Conservation (phyloP, 169 alveolate species). For the Plasmodium fragile region DNA sequence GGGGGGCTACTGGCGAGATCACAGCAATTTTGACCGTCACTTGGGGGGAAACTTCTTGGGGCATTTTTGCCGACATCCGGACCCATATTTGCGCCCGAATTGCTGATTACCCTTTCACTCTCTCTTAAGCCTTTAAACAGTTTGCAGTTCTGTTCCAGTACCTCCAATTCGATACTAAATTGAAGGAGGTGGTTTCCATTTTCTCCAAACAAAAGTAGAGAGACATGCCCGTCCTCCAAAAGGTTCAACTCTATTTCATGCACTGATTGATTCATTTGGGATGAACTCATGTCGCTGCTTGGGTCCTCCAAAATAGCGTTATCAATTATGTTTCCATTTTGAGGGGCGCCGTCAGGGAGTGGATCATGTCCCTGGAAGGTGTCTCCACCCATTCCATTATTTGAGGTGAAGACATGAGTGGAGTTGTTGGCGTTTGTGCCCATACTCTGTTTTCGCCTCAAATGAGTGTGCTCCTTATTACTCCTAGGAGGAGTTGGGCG, state of each 20-base stretch:
- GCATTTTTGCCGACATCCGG: background rate
- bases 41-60: background rate
- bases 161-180: slow-evolving; percentile 15
- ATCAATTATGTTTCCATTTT: background rate
- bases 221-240: background rate
- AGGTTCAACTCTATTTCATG: slow-evolving; percentile 28
- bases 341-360: background rate
- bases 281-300: background rate
- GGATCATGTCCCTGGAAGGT: background rate
- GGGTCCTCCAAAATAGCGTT: background rate
- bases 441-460: background rate
- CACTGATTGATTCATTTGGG: background rate
- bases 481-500: background rate
- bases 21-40: background rate
- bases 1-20: background rate
- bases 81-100: background rate
- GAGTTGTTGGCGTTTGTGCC: background rate
- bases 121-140: slow-evolving; percentile 6
- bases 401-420: background rate
- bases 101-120: background rate
- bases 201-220: slow-evolving; percentile 12
- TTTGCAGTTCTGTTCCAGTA: slow-evolving; percentile 26
- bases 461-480: background rate
- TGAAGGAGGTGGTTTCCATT: slow-evolving; percentile 6
- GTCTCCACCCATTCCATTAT: background rate